phyloP scores from a whole-genome alignment of 1,139 yeast genomes.

The Geotrichum carabidarum region DNA sequence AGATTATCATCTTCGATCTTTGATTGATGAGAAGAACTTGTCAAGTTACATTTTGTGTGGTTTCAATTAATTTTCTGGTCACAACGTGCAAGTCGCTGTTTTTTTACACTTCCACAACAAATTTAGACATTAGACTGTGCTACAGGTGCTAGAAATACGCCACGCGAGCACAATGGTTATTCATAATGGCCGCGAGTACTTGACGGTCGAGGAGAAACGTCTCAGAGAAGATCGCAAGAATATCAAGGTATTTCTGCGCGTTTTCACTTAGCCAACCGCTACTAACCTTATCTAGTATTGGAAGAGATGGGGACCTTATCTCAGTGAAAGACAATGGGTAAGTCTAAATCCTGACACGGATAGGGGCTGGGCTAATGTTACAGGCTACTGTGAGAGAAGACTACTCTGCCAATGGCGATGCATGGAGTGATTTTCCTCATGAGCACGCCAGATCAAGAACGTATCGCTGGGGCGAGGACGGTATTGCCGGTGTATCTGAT shows the following conservation, averaged over 20 bases:
- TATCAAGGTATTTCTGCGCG: slow-evolving; percentile 31
- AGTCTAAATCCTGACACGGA: slow-evolving; percentile 18
- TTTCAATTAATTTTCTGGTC: background rate
- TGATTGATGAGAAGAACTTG: too few species aligned
- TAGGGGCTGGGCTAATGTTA: background rate
- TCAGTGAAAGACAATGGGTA: slow-evolving; percentile 86
- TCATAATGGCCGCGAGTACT: slow-evolving; percentile 31
- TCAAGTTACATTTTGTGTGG: too few species aligned
- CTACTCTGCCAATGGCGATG: slow-evolving; percentile 78
- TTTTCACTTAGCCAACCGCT: background rate
- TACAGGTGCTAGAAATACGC: background rate
- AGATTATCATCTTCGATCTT: too few species aligned
- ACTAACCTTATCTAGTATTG: slow-evolving; percentile 45
- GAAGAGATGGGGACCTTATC: slow-evolving; percentile 90
- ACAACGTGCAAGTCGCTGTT: background rate
- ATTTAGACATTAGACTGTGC: background rate
- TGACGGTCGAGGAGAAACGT: slow-evolving; percentile 64
- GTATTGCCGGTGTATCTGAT: slow-evolving; percentile 87
- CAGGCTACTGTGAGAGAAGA: slow-evolving; percentile 85
- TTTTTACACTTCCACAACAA: background rate
- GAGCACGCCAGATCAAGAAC: slow-evolving; percentile 80
- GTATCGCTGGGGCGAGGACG: slow-evolving; percentile 97
- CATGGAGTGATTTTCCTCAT: slow-evolving; percentile 88
- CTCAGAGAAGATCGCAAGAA: slow-evolving; percentile 55
- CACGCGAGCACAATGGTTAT: slow-evolving; percentile 27